A percentile compares a stretch with the other conserved stretches of the same genome.
phyloP scores from a whole-genome alignment of 2,329 filamentous ascomycete species.

The Emericellopsis cladophorae region DNA sequence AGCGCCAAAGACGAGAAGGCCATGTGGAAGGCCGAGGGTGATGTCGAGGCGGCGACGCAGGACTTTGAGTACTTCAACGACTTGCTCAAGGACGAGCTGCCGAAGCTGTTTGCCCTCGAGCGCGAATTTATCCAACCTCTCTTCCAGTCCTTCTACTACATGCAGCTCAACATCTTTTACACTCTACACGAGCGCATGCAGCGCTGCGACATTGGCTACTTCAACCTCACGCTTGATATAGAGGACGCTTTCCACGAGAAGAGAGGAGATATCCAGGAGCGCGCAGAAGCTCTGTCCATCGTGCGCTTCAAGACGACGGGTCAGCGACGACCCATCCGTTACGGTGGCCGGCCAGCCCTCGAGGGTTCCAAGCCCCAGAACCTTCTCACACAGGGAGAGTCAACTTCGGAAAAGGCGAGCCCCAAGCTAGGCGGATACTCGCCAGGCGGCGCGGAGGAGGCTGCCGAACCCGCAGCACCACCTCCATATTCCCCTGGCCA shows the following conservation, averaged over 20 bases:
- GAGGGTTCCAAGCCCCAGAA: slow-evolving; percentile 34
- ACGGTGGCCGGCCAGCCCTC: slow-evolving; percentile 40
- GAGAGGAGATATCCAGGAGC: slow-evolving; percentile 76
- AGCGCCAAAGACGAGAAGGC: slow-evolving; percentile 94
- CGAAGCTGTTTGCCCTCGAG: slow-evolving; percentile 80
- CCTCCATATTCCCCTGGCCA: slow-evolving; percentile 54
- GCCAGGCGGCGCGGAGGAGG: slow-evolving; percentile 22
- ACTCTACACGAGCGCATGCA: slow-evolving; percentile 98
- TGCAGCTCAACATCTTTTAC: slow-evolving; percentile 99
- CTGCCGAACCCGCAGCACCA: slow-evolving; percentile 43
- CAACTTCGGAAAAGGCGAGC: slow-evolving; percentile 8
- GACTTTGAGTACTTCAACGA: slow-evolving; percentile 99
- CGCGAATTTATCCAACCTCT: slow-evolving; percentile 91
- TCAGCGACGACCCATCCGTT: slow-evolving; percentile 46
- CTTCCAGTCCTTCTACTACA: slow-evolving; percentile 99
- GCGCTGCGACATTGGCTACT: slow-evolving; percentile 92
- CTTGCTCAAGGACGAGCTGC: slow-evolving; percentile 87
- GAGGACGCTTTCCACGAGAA: slow-evolving; percentile 86
- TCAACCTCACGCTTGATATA: slow-evolving; percentile 81
- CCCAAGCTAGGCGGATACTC: slow-evolving; percentile 9
- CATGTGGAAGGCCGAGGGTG: slow-evolving; percentile 87
- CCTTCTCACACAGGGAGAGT: slow-evolving; percentile 37
- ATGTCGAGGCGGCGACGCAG: slow-evolving; percentile 81
- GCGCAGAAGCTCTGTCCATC: slow-evolving; percentile 72
- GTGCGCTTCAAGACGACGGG: slow-evolving; percentile 87